A percentile compares a stretch with the other conserved stretches of the same genome.
Evolutionary conservation across 2,329 filamentous ascomycete species (phyloP).

Genomic region (Ascochyta fabae): DNA sequence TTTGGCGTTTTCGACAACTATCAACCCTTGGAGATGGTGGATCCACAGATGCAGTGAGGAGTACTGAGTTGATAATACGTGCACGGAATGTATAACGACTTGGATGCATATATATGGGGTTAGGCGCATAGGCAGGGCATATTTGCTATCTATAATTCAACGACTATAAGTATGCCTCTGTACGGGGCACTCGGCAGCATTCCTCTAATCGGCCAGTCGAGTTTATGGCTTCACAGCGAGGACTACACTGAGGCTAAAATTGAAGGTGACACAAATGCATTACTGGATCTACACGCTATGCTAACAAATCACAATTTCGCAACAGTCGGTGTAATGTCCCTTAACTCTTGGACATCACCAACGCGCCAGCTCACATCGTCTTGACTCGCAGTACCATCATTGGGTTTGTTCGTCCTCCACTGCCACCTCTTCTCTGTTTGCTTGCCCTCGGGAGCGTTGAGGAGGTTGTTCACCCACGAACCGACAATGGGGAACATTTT

Average conservation of each 20-base stretch:
- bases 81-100: neutral
- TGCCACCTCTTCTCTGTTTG: conserved; percentile 59
- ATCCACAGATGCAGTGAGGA: conserved; percentile 15
- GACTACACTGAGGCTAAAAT: too few species aligned
- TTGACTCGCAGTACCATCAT: conserved; percentile 24
- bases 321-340: conserved; percentile 23
- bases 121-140: neutral
- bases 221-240: too few species aligned
- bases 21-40: conserved; percentile 22
- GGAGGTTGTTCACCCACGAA: conserved; percentile 57
- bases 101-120: neutral
- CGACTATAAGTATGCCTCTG: too few species aligned
- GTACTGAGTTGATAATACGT: neutral
- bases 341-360: conserved; percentile 42
- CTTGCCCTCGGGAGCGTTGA: conserved; percentile 48
- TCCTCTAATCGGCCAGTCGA: too few species aligned
- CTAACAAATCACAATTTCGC: conserved; percentile 25
- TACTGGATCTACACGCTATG: neutral
- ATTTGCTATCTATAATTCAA: too few species aligned
- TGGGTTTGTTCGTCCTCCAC: conserved; percentile 54
- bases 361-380: conserved; percentile 57
- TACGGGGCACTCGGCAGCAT: too few species aligned
- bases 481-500: conserved; percentile 69
- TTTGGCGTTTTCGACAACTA: conserved; percentile 55
- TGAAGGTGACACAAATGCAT: neutral